Conservation (phyloP, 352 stramenopile genomes). For the Phytopythium litorale region DNA sequence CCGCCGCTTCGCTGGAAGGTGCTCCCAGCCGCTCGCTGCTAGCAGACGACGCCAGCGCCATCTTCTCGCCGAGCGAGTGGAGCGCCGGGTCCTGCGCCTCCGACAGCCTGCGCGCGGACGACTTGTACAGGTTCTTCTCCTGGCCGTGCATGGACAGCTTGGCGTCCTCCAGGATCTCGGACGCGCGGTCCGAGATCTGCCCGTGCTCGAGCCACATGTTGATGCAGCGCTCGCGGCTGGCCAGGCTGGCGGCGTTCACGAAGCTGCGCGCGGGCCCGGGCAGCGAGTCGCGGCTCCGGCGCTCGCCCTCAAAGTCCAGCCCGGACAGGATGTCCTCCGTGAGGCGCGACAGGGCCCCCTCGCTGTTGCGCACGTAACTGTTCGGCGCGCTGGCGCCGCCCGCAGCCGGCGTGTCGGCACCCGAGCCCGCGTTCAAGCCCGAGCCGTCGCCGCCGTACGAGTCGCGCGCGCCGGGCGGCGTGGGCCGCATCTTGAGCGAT, state of each 20-base stretch:
- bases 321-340: conserved; percentile 42
- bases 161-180: conserved; percentile 80
- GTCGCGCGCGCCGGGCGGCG: conserved; percentile 16
- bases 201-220: conserved; percentile 82
- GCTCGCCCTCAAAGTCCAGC: conserved; percentile 25
- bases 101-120: conserved; percentile 56
- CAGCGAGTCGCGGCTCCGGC: background rate
- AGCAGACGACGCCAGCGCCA: conserved; percentile 31
- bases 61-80: conserved; percentile 60
- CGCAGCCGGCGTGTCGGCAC: conserved; percentile 14
- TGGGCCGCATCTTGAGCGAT: conserved; percentile 57
- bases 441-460: conserved; percentile 17
- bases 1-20: conserved; percentile 4
- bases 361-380: conserved; percentile 41
- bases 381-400: conserved; percentile 9
- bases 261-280: background rate
- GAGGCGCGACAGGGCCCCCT: conserved; percentile 42
- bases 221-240: conserved; percentile 61
- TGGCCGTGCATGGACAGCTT: conserved; percentile 75
- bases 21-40: conserved; percentile 22
- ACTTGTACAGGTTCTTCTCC: conserved; percentile 76
- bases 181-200: conserved; percentile 75
- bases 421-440: background rate
- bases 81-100: conserved; percentile 65
- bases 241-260: conserved; percentile 13